Evolutionary conservation across 2,329 filamentous ascomycete genomes (phyloP).

Genomic region (Paraconiothyrium brasiliense): DNA sequence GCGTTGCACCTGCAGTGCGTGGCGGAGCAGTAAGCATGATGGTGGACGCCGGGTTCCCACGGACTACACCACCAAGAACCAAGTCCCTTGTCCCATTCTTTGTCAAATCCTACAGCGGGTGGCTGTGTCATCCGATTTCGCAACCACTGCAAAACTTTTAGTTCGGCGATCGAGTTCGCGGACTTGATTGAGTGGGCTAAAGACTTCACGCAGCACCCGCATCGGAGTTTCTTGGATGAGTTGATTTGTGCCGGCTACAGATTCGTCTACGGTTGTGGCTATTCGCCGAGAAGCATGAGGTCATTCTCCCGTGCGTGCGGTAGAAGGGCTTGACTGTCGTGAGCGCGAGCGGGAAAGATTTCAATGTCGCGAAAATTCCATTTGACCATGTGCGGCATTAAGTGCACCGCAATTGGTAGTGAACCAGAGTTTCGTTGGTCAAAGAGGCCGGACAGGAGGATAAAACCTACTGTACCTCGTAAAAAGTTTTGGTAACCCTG

Average conservation of each 20-base stretch:
- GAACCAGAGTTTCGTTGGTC: constrained; percentile 31
- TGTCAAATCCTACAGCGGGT: constrained; percentile 15
- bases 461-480: background rate
- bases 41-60: background rate
- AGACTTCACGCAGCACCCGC: constrained; percentile 44
- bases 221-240: constrained; percentile 42
- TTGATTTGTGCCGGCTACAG: constrained; percentile 55
- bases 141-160: constrained; percentile 16
- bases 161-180: constrained; percentile 31
- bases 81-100: background rate
- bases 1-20: constrained; percentile 24
- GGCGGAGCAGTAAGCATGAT: constrained; percentile 2
- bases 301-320: constrained; percentile 46
- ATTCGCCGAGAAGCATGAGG: constrained; percentile 49
- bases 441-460: constrained; percentile 19
- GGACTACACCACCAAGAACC: constrained; percentile 15
- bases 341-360: constrained; percentile 46
- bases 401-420: constrained; percentile 37
- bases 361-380: constrained; percentile 51
- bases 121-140: constrained; percentile 24
- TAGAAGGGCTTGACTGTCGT: constrained; percentile 42
- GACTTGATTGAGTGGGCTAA: constrained; percentile 25
- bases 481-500: background rate
- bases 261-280: constrained; percentile 53
- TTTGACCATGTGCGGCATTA: constrained; percentile 48